Base-by-base conservation (phyloP, 2,329 filamentous ascomycete genomes). In the Cyclaneusma minus region DNA sequence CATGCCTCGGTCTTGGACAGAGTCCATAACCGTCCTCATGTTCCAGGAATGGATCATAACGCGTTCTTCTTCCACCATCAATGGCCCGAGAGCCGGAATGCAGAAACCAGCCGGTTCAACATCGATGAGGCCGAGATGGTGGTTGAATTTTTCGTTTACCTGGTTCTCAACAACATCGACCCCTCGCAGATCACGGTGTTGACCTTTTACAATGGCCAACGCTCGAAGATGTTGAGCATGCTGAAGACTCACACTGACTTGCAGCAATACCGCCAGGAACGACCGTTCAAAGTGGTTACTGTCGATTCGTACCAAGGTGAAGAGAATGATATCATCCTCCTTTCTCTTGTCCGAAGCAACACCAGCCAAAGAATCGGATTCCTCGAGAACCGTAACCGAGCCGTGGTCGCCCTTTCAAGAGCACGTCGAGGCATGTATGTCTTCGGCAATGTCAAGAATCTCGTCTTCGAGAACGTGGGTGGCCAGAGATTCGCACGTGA, bases 281-380 rank as follows among this genome's bases (percentile, higher is more conserved):
- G n/a, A n/a, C 21, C 23, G 5, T 49, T 49, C 38, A 75, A 75
- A 3, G 74, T 92, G 2, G 67, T 69, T 17, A 93, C 84, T 0
- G 80, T 94, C 0, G 85, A 93, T 42, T 81, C 78, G 0, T 93
- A 87, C 42, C 84, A 93, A 47, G 84, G 84, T 8, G 83, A 93
- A 40, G 83, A 93, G 45, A 93, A 92, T 34, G 78, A 85, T 13
- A 59, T 93, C 6, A 61, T 94, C 7, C 46, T 93, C 2, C 55
- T 93, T 0, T 92, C 84, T 0, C 55, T 92, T 0, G 83, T 89
- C 3, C 67, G 85, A 22, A 84, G 75, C 35, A 77, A 75, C 18
- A 36, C 44, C 2, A 40, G 52, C 2, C 43, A 53, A 4, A 54
- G 56, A 1, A 73, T 84, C 16, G 85, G 85, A 0, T 94, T 93